A percentile compares a stretch with the other conserved stretches of the same genome.
Evolutionary conservation across 1,139 yeast species (phyloP).

Genomic region (Taphrina deformans): DNA sequence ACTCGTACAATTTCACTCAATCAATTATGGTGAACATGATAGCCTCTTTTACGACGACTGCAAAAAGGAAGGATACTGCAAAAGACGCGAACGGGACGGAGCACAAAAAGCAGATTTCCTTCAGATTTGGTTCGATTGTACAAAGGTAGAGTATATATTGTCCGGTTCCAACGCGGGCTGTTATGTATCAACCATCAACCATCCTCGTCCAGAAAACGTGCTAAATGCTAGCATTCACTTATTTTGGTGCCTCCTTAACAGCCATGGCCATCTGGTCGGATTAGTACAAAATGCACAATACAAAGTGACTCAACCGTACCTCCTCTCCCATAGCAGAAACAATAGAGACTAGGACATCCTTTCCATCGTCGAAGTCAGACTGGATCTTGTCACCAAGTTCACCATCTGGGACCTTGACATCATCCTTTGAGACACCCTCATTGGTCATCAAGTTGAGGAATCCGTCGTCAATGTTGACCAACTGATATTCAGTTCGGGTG

Average conservation of each 20-base stretch:
- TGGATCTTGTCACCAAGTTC: conserved; percentile 92
- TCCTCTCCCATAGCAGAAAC: conserved; percentile 99
- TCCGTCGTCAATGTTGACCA: conserved; percentile 94
- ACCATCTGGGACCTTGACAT: conserved; percentile 96
- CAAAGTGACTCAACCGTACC: conserved; percentile 39
- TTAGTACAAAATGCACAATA: neutral
- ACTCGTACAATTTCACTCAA: neutral
- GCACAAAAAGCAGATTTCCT: no score
- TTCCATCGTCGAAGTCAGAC: conserved; percentile 93
- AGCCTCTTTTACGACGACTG: neutral
- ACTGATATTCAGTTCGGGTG: conserved; percentile 39
- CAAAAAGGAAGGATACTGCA: neutral
- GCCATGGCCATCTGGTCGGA: conserved; percentile 26
- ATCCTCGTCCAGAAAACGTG: neutral
- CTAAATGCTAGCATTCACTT: conserved; percentile 2
- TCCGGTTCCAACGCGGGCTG: conserved; percentile 1
- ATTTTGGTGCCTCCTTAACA: conserved; percentile 29
- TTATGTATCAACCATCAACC: conserved; percentile 5
- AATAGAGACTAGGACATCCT: conserved; percentile 93
- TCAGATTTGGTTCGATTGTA: conserved; percentile 23
- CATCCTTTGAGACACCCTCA: conserved; percentile 99
- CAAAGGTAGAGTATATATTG: conserved; percentile 12
- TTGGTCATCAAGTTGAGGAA: conserved; percentile 93
- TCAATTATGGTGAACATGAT: no score
- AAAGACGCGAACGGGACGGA: neutral